A percentile compares a stretch with the other conserved stretches of the same genome.
These are phyloP conservation scores for Cordyceps tenuipes DNA, from an alignment of 2,329 filamentous ascomycete genomes.

Conservation along the genomic window DNA sequence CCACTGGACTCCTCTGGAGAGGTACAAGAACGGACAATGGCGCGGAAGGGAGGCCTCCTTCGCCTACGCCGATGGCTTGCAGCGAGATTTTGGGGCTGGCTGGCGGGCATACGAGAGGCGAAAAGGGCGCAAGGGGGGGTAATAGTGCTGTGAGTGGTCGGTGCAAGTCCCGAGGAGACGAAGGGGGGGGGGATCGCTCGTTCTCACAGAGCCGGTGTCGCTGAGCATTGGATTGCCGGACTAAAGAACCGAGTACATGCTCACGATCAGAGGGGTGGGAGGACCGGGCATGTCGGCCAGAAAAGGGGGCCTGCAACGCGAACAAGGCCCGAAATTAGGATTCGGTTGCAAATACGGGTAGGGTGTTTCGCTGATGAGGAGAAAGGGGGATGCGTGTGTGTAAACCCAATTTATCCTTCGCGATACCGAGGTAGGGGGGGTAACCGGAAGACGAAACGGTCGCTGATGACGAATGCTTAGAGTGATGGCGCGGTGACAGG, in stretches of 20 bases:
- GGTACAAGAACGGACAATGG: background rate
- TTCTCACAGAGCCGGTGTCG: constrained; percentile 55
- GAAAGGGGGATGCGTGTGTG: background rate
- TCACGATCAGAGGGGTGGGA: background rate
- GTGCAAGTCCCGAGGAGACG: background rate
- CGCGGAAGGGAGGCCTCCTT: constrained; percentile 2
- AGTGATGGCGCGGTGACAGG: background rate
- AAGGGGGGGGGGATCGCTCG: constrained; percentile 31
- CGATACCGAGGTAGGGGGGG: background rate
- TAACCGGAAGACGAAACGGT: background rate
- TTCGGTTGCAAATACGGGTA: background rate
- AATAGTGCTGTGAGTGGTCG: background rate
- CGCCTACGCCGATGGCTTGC: background rate
- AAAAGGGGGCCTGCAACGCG: background rate
- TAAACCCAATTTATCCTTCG: background rate
- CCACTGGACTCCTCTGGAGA: background rate
- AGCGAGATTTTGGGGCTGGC: background rate
- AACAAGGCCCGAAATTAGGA: background rate
- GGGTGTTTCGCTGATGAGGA: background rate
- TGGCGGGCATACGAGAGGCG: background rate
- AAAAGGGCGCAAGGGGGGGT: background rate
- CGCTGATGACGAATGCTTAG: background rate
- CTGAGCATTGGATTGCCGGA: constrained; percentile 51
- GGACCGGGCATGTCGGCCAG: background rate
- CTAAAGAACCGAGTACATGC: constrained; percentile 57